Conservation (phyloP, 805 yeast genomes). For the Saturnispora gosingensis region DNA sequence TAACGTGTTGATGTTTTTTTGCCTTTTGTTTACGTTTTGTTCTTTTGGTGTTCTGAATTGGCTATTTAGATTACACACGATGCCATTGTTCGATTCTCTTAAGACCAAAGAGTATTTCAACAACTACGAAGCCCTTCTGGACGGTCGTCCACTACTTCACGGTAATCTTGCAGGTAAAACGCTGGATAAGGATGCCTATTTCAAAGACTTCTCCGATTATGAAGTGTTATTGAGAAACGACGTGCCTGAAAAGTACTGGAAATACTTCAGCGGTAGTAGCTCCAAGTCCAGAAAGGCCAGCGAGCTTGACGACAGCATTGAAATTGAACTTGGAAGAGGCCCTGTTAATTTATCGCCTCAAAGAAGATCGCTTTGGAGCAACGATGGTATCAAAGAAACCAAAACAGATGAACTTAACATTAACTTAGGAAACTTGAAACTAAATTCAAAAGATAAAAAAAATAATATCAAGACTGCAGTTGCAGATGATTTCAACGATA, state of each 20-base stretch:
- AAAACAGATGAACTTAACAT: constrained; percentile 16
- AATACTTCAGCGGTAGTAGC: constrained; percentile 15
- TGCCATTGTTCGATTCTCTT: constrained; percentile 21
- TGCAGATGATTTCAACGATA: neutral
- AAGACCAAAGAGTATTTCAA: constrained; percentile 18
- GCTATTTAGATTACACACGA: constrained; percentile 19
- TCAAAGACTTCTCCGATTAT: constrained; percentile 21
- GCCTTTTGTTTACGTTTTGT: constrained; percentile 1
- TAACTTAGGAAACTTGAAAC: constrained; percentile 14
- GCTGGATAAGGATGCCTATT: constrained; percentile 16
- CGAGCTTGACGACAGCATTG: constrained; percentile 8
- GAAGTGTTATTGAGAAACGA: constrained; percentile 23
- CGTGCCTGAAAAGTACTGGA: constrained; percentile 21
- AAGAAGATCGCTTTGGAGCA: constrained; percentile 4
- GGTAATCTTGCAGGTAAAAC: constrained; percentile 25
- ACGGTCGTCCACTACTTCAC: constrained; percentile 21
- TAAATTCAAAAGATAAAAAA: constrained; percentile 2
- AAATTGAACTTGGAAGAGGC: constrained; percentile 23
- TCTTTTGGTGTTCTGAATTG: neutral
- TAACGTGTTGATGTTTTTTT: neutral
- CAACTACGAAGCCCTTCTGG: constrained; percentile 22
- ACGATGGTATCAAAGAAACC: constrained; percentile 20
- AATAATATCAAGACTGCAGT: neutral
- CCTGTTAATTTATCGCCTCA: constrained; percentile 6
- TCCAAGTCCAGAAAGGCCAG: neutral